These are phyloP conservation scores for Rhynchosporium secalis DNA, from an alignment of 2,329 filamentous ascomycete genomes.

Conservation along the genomic window DNA sequence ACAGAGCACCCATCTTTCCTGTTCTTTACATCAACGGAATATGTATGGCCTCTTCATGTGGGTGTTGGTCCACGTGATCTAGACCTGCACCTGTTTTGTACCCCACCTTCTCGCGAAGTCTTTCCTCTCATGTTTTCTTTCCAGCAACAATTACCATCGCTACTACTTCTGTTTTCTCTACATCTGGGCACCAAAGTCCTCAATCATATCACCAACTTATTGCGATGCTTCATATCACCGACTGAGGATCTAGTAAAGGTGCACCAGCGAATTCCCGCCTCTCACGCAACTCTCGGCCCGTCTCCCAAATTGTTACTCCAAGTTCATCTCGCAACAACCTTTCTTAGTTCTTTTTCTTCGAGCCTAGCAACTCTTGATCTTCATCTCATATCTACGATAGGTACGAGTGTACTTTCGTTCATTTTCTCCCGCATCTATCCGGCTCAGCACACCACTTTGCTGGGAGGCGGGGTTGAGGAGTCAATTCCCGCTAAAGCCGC, in stretches of 20 bases:
- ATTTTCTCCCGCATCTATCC: constrained; percentile 15
- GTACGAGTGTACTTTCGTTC: constrained; percentile 8
- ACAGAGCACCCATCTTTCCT: constrained; percentile 11
- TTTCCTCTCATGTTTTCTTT: constrained; percentile 4
- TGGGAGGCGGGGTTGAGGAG: neutral
- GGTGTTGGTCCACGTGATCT: constrained; percentile 16
- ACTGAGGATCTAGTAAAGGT: constrained; percentile 1
- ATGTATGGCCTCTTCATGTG: neutral
- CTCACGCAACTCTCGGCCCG: constrained; percentile 12
- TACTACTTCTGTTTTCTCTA: constrained; percentile 7
- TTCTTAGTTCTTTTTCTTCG: constrained; percentile 12
- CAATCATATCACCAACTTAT: neutral
- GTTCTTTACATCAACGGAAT: neutral
- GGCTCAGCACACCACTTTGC: constrained; percentile 5
- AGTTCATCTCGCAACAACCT: constrained; percentile 10
- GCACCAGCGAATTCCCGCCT: neutral
- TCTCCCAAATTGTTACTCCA: constrained; percentile 14
- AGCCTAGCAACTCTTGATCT: neutral
- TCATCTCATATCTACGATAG: constrained; percentile 5
- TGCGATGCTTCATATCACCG: neutral
- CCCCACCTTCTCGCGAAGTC: neutral
- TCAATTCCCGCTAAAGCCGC: constrained; percentile 19
- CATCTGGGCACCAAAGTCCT: neutral
- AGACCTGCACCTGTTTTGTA: constrained; percentile 6
- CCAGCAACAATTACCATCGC: constrained; percentile 14